Percentiles rank a stretch among this genome's conserved stretches.
phyloP scores from a whole-genome alignment of 164 flowering plant species.

The Akebia trifoliata region DNA sequence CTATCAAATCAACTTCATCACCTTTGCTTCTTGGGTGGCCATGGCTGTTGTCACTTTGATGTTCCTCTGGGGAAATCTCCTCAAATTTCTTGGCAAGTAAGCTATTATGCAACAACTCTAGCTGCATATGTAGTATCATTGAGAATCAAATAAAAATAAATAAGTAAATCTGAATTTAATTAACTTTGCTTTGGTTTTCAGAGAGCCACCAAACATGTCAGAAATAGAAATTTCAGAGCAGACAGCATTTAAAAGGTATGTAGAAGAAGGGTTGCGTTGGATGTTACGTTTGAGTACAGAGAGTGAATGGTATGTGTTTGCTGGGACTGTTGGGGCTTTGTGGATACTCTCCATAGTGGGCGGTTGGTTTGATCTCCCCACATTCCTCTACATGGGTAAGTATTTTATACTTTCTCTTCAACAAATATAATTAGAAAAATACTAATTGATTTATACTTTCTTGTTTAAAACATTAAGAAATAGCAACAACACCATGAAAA shows the following conservation, averaged over 20 bases:
- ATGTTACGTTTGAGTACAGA: constrained; percentile 37
- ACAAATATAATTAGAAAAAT: too few species aligned
- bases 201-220: constrained; percentile 30
- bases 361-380: constrained; percentile 28
- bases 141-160: too few species aligned
- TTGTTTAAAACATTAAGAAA: too few species aligned
- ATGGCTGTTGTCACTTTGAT: constrained; percentile 26
- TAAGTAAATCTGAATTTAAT: too few species aligned
- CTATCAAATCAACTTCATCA: constrained; percentile 45
- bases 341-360: constrained; percentile 35
- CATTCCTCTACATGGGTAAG: constrained; percentile 41
- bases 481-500: too few species aligned
- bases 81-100: constrained; percentile 39
- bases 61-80: constrained; percentile 38
- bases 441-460: too few species aligned
- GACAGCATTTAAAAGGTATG: constrained; percentile 8
- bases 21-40: constrained; percentile 38
- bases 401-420: too few species aligned
- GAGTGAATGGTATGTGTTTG: constrained; percentile 37
- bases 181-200: constrained; percentile 13
- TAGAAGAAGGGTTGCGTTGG: constrained; percentile 33
- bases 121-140: too few species aligned
- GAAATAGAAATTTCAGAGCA: constrained; percentile 32
- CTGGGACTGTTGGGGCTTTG: constrained; percentile 20
- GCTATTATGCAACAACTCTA: too few species aligned